Evolutionary conservation across 2,329 filamentous ascomycete genomes (phyloP).

Genomic region (Chrysosporium keratinophilum): DNA sequence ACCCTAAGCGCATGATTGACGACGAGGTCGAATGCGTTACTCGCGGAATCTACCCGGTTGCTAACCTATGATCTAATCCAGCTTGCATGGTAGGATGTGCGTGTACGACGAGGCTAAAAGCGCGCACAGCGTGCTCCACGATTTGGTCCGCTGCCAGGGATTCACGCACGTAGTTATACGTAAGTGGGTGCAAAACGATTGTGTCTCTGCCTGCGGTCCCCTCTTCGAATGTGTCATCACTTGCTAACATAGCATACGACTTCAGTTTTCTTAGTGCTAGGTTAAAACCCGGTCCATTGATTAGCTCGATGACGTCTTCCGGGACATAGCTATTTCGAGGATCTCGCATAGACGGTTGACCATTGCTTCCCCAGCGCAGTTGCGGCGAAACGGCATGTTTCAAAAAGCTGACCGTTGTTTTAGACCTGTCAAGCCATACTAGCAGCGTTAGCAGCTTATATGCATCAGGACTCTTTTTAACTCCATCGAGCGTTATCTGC

Average conservation of each 20-base stretch:
- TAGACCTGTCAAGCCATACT: slow-evolving; percentile 8
- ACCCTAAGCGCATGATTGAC: too few species aligned
- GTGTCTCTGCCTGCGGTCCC: not conserved
- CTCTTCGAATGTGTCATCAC: not conserved
- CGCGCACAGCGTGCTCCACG: slow-evolving; percentile 2
- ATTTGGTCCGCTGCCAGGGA: not conserved
- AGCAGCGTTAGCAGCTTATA: slow-evolving; percentile 3
- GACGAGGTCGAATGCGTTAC: slow-evolving; percentile 14
- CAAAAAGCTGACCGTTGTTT: slow-evolving; percentile 5
- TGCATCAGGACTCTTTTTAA: slow-evolving; percentile 4
- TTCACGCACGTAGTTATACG: slow-evolving; percentile 5
- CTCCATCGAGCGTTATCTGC: not conserved
- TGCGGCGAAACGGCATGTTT: slow-evolving; percentile 5
- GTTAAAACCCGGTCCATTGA: slow-evolving; percentile 1
- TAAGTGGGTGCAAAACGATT: slow-evolving; percentile 6
- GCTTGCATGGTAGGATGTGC: slow-evolving; percentile 2
- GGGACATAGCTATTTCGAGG: not conserved
- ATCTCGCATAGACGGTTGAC: not conserved
- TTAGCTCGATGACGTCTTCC: not conserved
- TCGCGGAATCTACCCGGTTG: slow-evolving; percentile 18
- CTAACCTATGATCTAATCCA: slow-evolving; percentile 5
- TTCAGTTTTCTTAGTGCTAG: slow-evolving; percentile 1
- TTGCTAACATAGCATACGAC: slow-evolving; percentile 3
- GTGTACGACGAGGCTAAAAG: slow-evolving; percentile 5
- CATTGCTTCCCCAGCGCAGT: not conserved